Percentiles rank a stretch among this genome's conserved stretches.
These are phyloP conservation scores for Thalassiosira exigua DNA, from an alignment of 352 stramenopile species.

Conservation along the genomic window DNA sequence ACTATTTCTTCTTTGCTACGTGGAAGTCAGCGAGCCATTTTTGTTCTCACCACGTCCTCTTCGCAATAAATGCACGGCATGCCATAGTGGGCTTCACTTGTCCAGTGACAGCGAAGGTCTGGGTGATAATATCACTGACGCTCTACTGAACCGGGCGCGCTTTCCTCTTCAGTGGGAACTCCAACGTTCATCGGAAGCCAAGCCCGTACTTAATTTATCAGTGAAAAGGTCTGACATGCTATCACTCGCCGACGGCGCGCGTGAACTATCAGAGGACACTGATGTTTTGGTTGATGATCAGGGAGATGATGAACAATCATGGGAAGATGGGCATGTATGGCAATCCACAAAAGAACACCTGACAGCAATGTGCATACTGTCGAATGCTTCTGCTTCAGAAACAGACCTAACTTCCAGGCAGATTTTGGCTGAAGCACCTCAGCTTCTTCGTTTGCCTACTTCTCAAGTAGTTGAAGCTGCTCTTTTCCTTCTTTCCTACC, in stretches of 20 bases:
- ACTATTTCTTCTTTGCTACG: conserved; percentile 17
- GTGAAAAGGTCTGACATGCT: conserved; percentile 25
- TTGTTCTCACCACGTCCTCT: not conserved
- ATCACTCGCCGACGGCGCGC: conserved; percentile 25
- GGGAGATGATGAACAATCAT: conserved; percentile 2
- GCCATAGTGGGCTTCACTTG: not conserved
- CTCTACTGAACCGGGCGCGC: conserved; percentile 28
- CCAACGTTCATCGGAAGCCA: conserved; percentile 24
- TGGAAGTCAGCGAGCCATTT: not conserved
- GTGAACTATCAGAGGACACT: not conserved
- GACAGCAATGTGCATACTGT: conserved; percentile 26
- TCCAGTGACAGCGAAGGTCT: not conserved
- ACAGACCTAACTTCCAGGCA: conserved; percentile 10
- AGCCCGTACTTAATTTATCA: conserved; percentile 45
- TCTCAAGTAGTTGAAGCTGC: conserved; percentile 35
- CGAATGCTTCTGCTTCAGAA: not conserved
- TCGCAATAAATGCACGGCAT: not conserved
- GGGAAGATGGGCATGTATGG: conserved; percentile 43
- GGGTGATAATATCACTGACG: conserved; percentile 10
- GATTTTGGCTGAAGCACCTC: conserved; percentile 34
- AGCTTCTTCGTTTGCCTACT: conserved; percentile 44
- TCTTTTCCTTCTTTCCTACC: conserved; percentile 29
- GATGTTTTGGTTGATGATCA: not conserved
- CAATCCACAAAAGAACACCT: conserved; percentile 34
- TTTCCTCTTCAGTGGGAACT: conserved; percentile 41